Evolutionary conservation across 495 filamentous ascomycete species (phyloP), one percentile per base, ranked within the genome.

Genomic region (Hypoxylon subgilvum): DNA sequence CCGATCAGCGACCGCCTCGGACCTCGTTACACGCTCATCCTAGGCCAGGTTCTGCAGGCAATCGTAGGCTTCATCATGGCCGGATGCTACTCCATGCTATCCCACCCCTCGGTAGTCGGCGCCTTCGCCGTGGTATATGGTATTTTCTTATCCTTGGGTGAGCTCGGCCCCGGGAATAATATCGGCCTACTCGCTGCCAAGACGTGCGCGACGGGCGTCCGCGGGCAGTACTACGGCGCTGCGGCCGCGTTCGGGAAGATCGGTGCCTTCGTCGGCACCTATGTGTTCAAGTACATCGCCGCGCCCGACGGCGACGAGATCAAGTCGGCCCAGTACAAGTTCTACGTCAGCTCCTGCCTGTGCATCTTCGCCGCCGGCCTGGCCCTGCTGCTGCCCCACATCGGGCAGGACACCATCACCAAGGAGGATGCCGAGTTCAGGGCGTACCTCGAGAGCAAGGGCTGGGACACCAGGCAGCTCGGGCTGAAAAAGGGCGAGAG

Each of bases 211-310:
- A 97, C 92, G 3, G 85, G 86, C 8, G 87, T 97, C 25, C 80
- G 92, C 17, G 92, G 92, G 7, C 90, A 94, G 66, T 97, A 95
- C 75, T 97, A 97, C 71, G 90, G 88, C 9, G 84, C 95, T 47
- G 91, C 91, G 1, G 92, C 92, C 1, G 92, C 92, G 0, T 57
- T 86, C 0, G 91, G 92, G 31, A 96, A 96, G 73, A 82, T 96
- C 40, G 92, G 92, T 13, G 92, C 90, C 6, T 96, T 96, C 65
- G 84, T 95, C n/a, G 92, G 92, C 31, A 88, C 88, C 12, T 90
- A 88, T 57, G 84, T 92, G 5, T 89, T 95, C 60, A 88, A 88
- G 0, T 78, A 87, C 46, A 86, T 92, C 45, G 77, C 84, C 35
- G 74, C 80, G 16, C 88, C 89, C 0, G 87, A 86, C n/a, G 81